Conservation (phyloP, 116 monocot species). For the Posidonia oceanica region DNA sequence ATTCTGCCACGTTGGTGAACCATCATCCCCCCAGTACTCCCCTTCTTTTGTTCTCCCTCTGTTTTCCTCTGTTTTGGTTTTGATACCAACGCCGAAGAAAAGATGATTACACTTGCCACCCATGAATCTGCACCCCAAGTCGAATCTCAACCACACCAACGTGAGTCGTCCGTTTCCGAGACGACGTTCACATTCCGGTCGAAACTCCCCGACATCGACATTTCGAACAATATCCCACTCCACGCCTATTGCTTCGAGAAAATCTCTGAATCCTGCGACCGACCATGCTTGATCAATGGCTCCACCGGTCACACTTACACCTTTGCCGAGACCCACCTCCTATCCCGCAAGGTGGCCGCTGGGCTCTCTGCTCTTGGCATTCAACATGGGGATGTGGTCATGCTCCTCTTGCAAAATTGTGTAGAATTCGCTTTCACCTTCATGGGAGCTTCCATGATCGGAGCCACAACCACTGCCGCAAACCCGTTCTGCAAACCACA, state of each 20-base stretch:
- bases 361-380: conserved; percentile 38
- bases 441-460: conserved; percentile 54
- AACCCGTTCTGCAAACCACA: conserved; percentile 60
- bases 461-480: conserved; percentile 52
- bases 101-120: too few relatives aligned
- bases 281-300: conserved; percentile 63
- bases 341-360: conserved; percentile 26
- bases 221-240: conserved; percentile 37
- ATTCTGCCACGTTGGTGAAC: too few relatives aligned
- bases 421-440: conserved; percentile 52
- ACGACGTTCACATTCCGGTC: conserved; percentile 38
- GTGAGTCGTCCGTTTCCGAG: background rate
- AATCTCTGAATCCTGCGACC: conserved; percentile 19
- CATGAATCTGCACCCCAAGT: too few relatives aligned
- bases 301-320: conserved; percentile 21
- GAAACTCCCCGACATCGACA: conserved; percentile 48
- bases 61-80: too few relatives aligned
- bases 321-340: conserved; percentile 38
- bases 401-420: conserved; percentile 67
- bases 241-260: conserved; percentile 59
- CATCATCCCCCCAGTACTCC: too few relatives aligned
- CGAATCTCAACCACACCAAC: too few relatives aligned
- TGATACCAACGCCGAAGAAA: too few relatives aligned
- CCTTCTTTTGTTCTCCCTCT: too few relatives aligned
- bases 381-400: conserved; percentile 33